These are phyloP conservation scores for Bullera alba DNA, from an alignment of 768 basidiomycete genomes.

Conservation along the genomic window DNA sequence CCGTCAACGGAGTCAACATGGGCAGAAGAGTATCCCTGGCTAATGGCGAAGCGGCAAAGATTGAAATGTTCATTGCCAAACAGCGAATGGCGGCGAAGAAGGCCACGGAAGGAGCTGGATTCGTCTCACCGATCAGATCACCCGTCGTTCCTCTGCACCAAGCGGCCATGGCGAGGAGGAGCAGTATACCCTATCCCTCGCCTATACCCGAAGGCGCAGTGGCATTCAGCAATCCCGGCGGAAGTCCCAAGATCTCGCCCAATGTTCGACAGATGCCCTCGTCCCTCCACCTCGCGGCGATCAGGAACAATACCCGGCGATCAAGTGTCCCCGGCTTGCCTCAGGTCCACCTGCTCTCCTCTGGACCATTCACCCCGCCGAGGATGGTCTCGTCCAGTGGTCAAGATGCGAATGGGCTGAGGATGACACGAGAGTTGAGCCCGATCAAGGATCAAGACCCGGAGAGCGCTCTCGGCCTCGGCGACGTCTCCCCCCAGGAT, in stretches of 20 bases:
- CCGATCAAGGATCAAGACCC: constrained; percentile 38
- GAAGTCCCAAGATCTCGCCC: constrained; percentile 25
- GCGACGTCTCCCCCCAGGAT: neutral
- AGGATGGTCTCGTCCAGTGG: constrained; percentile 17
- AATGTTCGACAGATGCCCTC: constrained; percentile 26
- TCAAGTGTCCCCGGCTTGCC: constrained; percentile 25
- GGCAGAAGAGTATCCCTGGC: constrained; percentile 29
- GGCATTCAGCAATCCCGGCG: neutral
- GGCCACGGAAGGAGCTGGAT: constrained; percentile 3
- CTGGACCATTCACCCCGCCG: constrained; percentile 42
- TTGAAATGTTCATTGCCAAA: constrained; percentile 28
- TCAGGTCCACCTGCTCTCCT: constrained; percentile 29
- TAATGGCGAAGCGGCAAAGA: constrained; percentile 31
- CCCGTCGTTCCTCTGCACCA: constrained; percentile 3
- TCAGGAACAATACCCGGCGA: constrained; percentile 35
- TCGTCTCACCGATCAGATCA: constrained; percentile 13
- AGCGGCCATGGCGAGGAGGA: constrained; percentile 23
- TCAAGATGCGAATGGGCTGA: neutral
- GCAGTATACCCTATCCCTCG: constrained; percentile 42
- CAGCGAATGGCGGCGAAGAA: constrained; percentile 10
- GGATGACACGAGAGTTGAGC: constrained; percentile 23
- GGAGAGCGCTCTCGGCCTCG: neutral
- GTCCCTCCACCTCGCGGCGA: constrained; percentile 33
- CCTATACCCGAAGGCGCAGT: constrained; percentile 12
- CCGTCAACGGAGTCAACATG: constrained; percentile 16